These are phyloP conservation scores for Apophysomyces ossiformis DNA, from an alignment of 371 early-diverging fungal species.

Conservation along the genomic window DNA sequence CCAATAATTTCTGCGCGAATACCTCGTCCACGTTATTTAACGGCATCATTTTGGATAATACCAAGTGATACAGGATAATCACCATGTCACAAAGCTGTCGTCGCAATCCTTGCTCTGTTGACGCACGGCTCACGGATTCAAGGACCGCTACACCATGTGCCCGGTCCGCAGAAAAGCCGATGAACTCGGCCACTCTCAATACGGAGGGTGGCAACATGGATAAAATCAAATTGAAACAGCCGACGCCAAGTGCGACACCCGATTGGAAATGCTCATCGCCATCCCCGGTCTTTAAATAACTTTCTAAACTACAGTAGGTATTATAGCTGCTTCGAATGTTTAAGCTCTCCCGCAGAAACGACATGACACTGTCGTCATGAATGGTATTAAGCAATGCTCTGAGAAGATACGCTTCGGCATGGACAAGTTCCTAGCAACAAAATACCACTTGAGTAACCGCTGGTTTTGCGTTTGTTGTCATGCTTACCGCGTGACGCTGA, in stretches of 20 bases:
- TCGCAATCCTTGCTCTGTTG: slow-evolving; percentile 37
- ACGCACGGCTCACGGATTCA: slow-evolving; percentile 51
- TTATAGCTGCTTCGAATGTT: slow-evolving; percentile 71
- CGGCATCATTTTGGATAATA: slow-evolving; percentile 66
- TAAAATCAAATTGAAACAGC: slow-evolving; percentile 56
- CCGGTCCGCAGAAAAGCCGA: slow-evolving; percentile 76
- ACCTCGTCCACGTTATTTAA: slow-evolving; percentile 52
- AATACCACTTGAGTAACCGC: too few species aligned
- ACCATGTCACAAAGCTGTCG: slow-evolving; percentile 64
- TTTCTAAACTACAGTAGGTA: slow-evolving; percentile 61
- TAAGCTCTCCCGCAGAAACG: slow-evolving; percentile 76
- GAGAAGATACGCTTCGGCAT: slow-evolving; percentile 73
- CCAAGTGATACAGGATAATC: slow-evolving; percentile 67
- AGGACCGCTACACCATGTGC: slow-evolving; percentile 66
- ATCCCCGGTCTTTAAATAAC: slow-evolving; percentile 26
- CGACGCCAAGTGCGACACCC: slow-evolving; percentile 74
- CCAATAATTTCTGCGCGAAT: slow-evolving; percentile 50
- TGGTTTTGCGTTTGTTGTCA: neutral
- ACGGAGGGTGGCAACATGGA: slow-evolving; percentile 57
- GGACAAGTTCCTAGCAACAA: slow-evolving; percentile 61
- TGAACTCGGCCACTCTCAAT: slow-evolving; percentile 63
- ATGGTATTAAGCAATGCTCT: slow-evolving; percentile 71
- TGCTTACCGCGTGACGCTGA: slow-evolving; percentile 69
- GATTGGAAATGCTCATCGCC: slow-evolving; percentile 74
- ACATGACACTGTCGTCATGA: slow-evolving; percentile 70